Percentiles rank a stretch among this genome's conserved stretches.
These are phyloP conservation scores for Fusarium torulosum DNA, from an alignment of 2,329 filamentous ascomycete genomes.

Conservation along the genomic window DNA sequence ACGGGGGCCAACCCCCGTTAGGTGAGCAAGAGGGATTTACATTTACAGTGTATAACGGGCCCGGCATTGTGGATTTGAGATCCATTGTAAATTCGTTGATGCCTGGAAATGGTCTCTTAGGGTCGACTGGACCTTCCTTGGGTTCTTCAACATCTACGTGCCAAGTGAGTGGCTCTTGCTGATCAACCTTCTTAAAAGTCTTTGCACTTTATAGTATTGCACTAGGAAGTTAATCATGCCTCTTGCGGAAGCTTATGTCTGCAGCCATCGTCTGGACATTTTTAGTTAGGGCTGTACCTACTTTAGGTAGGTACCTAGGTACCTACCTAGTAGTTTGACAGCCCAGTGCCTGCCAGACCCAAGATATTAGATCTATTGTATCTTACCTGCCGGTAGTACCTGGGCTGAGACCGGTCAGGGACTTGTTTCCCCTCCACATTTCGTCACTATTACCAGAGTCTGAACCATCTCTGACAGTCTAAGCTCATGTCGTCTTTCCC, in stretches of 20 bases:
- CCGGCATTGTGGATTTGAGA: background rate
- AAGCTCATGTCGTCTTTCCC: background rate
- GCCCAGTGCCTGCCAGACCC: no score
- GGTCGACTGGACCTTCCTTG: background rate
- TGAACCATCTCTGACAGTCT: background rate
- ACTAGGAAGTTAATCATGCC: slow-evolving; percentile 15
- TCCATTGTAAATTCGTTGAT: background rate
- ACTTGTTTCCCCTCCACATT: background rate
- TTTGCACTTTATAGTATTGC: slow-evolving; percentile 2
- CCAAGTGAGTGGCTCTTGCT: no score
- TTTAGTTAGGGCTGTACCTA: slow-evolving; percentile 24
- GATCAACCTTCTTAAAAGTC: background rate
- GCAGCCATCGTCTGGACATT: slow-evolving; percentile 16
- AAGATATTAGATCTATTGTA: background rate
- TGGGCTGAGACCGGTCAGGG: no score
- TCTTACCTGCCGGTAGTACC: no score
- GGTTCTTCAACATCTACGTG: background rate
- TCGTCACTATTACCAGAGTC: background rate
- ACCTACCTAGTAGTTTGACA: no score
- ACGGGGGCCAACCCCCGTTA: background rate
- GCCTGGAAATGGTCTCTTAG: background rate
- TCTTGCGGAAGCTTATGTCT: slow-evolving; percentile 6
- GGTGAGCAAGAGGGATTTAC: background rate
- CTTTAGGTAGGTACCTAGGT: background rate
- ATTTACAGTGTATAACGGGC: background rate